phyloP scores from a whole-genome alignment of 192 early-diverging fungal species.

The Backusella westeae region DNA sequence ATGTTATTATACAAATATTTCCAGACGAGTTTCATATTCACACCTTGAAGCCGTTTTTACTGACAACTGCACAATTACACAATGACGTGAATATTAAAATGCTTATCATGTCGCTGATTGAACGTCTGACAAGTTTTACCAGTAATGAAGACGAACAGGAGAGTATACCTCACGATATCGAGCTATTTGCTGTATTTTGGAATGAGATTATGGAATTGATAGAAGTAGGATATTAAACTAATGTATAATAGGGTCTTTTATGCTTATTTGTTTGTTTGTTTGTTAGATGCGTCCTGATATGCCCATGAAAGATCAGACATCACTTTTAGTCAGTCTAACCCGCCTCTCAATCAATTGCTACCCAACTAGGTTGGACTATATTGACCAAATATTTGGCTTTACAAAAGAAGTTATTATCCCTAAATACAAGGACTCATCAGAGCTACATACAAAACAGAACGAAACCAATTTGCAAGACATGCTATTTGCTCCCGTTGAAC shows the following conservation, averaged over 20 bases:
- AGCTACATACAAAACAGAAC: constrained; percentile 66
- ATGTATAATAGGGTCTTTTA: neutral
- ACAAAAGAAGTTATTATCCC: constrained; percentile 66
- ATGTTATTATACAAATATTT: constrained; percentile 98
- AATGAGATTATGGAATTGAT: constrained; percentile 89
- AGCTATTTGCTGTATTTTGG: constrained; percentile 98
- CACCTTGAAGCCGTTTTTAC: constrained; percentile 83
- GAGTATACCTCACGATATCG: constrained; percentile 76
- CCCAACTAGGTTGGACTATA: constrained; percentile 80
- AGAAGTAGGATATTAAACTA: constrained; percentile 49
- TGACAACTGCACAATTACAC: constrained; percentile 86
- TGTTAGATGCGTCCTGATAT: constrained; percentile 80
- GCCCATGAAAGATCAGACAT: constrained; percentile 85
- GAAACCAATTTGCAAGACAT: constrained; percentile 74
- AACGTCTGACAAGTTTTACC: constrained; percentile 90
- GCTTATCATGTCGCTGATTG: constrained; percentile 93
- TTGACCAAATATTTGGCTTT: constrained; percentile 90
- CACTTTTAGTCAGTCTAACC: constrained; percentile 80
- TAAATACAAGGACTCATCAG: constrained; percentile 43
- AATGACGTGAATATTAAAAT: constrained; percentile 93
- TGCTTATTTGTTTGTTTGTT: neutral
- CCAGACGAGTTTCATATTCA: constrained; percentile 95
- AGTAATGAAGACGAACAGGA: constrained; percentile 67
- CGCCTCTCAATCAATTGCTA: constrained; percentile 90
- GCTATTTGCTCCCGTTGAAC: constrained; percentile 77